Evolutionary conservation across 164 flowering plant species (phyloP), one percentile per base, ranked within the genome.

Genomic region (Malania oleifera): DNA sequence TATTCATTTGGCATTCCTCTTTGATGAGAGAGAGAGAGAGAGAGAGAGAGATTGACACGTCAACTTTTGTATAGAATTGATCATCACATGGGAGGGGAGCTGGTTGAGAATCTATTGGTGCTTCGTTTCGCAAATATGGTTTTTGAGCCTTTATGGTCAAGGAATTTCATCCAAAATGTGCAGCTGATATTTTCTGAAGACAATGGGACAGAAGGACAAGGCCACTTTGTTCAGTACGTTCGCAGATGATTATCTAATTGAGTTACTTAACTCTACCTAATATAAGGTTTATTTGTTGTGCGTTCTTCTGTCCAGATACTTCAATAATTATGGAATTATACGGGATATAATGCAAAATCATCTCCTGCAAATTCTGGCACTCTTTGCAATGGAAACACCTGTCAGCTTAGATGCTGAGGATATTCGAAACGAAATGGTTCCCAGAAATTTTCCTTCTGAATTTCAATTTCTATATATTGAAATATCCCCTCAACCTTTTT

Each of bases 341-440:
- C 67, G 98, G n/a, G 98, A 91, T 64, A 83, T 89, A 53, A 81
- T 89, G 85, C 98, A 91, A 63, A 91, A 82, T 57, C 98, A 91
- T 74, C 81, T 91, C 28, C 75, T 91, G 50, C 98, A 91, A 75
- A 89, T 82, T 47, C 62, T 91, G 5, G 89, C 96, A 5, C 64
- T 91, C 5, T 81, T 91, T 75, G 96, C 98, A 17, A 91, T 91
- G 98, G 98, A 91, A 69, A 72, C 98, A 38, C 98, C 98, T 20
- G 92, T 89, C 61, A 89, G 83, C 76, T 75, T 91, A 60, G 95
- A 89, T 71, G 98, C 80, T 1, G 98, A 89, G 66, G 98, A 91
- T 68, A 74, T 91, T 22, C 72, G 96, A 65, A 89, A 85, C 66
- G 98, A 91, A 67, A 91, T 89, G 98, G 98, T 88, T 61, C 1